Conservation (phyloP, 2,329 filamentous ascomycete genomes). For the Alternaria ethzedia region DNA sequence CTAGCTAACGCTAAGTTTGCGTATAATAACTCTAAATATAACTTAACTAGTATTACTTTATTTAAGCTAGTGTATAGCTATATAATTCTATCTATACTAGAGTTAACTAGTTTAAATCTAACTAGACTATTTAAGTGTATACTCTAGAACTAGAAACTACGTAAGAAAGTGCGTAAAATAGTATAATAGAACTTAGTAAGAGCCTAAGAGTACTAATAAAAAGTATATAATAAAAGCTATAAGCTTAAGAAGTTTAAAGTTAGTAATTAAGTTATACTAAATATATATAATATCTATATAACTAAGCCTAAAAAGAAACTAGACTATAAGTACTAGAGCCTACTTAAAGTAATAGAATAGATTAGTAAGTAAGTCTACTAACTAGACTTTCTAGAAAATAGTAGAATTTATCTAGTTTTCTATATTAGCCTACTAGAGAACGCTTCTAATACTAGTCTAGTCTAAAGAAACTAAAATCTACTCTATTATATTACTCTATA, state of each 20-base stretch:
- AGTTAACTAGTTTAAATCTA: neutral
- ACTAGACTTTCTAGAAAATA: neutral
- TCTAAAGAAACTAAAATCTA: neutral
- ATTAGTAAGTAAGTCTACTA: neutral
- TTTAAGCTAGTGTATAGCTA: too few relatives aligned
- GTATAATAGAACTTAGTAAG: neutral
- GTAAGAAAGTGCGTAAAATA: neutral
- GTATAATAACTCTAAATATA: too few relatives aligned
- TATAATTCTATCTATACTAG: neutral
- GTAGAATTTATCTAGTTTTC: neutral
- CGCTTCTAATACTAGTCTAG: neutral
- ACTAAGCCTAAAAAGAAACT: too few relatives aligned
- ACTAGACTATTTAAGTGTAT: neutral
- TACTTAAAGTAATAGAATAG: neutral
- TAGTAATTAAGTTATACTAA: too few relatives aligned
- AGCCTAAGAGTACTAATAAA: neutral
- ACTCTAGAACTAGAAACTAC: neutral
- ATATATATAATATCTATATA: too few relatives aligned
- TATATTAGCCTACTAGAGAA: neutral
- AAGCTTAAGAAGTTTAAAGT: too few relatives aligned
- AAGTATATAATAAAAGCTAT: neutral
- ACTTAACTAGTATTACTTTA: too few relatives aligned
- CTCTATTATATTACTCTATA: neutral
- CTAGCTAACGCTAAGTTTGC: neutral
- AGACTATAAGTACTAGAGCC: too few relatives aligned